Evolutionary conservation across 805 yeast species (phyloP).

Genomic region (Starmerella roubikii): DNA sequence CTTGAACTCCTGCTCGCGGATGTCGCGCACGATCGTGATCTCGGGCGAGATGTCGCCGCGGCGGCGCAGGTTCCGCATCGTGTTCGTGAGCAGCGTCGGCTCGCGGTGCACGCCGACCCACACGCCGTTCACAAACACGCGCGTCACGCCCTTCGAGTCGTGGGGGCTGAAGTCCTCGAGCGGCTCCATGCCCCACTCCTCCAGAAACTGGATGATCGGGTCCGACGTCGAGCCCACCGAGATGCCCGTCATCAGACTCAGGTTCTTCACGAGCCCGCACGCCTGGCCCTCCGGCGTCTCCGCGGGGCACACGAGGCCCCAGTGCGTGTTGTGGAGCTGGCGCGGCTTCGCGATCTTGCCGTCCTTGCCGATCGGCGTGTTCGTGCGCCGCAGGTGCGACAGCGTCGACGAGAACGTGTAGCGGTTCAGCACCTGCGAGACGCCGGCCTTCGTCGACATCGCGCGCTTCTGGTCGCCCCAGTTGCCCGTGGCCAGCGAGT

Average conservation of each 20-base stretch:
- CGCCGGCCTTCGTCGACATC: constrained; percentile 98
- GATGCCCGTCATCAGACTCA: constrained; percentile 92
- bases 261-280: constrained; percentile 94
- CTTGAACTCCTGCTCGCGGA: constrained; percentile 90
- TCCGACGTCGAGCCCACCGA: constrained; percentile 97
- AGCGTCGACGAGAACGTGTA: constrained; percentile 97
- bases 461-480: constrained; percentile 99
- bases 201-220: constrained; percentile 81
- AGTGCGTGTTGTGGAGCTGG: constrained; percentile 96
- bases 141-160: constrained; percentile 77
- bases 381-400: constrained; percentile 96
- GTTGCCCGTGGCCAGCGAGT: constrained; percentile 97
- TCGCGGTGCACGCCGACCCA: constrained; percentile 99
- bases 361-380: constrained; percentile 98
- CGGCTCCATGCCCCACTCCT: constrained; percentile 99
- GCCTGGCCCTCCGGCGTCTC: constrained; percentile 99
- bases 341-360: constrained; percentile 98
- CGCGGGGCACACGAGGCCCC: constrained; percentile 99
- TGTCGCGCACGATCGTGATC: constrained; percentile 92
- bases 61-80: constrained; percentile 83
- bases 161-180: constrained; percentile 91
- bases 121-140: constrained; percentile 95
- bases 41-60: constrained; percentile 92
- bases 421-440: constrained; percentile 93
- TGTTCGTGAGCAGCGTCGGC: constrained; percentile 81